Base-by-base conservation (phyloP, 1,284 basidiomycete species). In the Cryptococcus deneoformans region DNA sequence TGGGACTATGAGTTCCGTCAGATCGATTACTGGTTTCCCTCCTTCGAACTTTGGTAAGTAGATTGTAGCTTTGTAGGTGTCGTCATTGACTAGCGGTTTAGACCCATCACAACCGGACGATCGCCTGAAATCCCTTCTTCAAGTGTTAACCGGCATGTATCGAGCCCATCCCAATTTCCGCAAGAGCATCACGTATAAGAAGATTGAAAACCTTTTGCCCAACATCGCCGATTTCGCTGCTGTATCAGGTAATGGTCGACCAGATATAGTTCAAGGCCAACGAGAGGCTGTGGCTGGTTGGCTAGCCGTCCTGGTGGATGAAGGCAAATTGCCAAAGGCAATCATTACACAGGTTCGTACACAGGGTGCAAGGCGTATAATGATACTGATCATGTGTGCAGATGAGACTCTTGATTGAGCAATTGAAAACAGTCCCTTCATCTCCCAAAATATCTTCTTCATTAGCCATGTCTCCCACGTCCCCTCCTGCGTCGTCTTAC, bases 211-310 rank as follows among this genome's bases (percentile, higher is more conserved):
- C 12, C 62, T 77, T 53, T 60, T 77, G 6, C 77, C 77, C 1
- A 58, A 57, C 36, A 44, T 78, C 9, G 71, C 72, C 2, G 77
- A 78, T 49, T 78, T 74, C 60, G 71, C 72, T 0, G 67, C 72
- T 39, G 56, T 76, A 10, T 71, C 71, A 0, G 59, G 61, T 3
- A 62, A 62, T n/a, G 46, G 42, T 5, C 54, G 54, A 2, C 57
- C 65, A 4, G 66, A 69, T n/a, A 46, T 59, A 0, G 64, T 61
- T 9, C 58, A 59, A 42, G 42, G 50, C 1, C 65, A 69, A 40
- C 63, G 72, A 20, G 43, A 58, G 37, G 68, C 70, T 8, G 65
- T 63, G 11, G 59, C 63, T 1, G 53, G 60, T 34, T 72, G 63
- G 63, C 51, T 76, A 1, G 29, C 46, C 5, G 69, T 69, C 5